A percentile compares a stretch with the other conserved stretches of the same genome.
Evolutionary conservation across 2,329 filamentous ascomycete species (phyloP).

Genomic region (Penicillium capsulatum): DNA sequence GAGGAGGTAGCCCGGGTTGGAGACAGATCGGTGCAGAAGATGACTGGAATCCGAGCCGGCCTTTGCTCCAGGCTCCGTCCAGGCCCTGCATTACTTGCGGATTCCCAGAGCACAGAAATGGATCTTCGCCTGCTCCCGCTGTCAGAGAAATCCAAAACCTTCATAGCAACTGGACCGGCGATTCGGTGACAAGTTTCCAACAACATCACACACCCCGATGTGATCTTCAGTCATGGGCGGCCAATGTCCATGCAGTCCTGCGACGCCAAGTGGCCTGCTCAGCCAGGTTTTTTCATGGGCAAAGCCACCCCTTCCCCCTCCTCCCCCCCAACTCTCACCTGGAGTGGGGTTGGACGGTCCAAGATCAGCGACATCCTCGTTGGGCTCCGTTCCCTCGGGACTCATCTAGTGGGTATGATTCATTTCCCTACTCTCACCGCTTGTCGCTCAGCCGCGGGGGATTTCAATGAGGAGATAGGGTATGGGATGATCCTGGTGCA

Average conservation of each 20-base stretch:
- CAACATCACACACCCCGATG: constrained; percentile 2
- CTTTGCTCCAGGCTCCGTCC: constrained; percentile 13
- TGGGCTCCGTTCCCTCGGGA: constrained; percentile 22
- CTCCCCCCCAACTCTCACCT: no score
- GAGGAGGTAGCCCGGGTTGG: not conserved
- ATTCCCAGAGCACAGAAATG: constrained; percentile 12
- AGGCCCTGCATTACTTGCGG: constrained; percentile 15
- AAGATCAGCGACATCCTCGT: constrained; percentile 22
- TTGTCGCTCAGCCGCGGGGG: constrained; percentile 13
- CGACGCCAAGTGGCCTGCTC: constrained; percentile 17
- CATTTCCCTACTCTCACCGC: constrained; percentile 20
- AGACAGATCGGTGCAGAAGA: not conserved
- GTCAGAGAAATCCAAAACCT: constrained; percentile 15
- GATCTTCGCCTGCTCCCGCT: constrained; percentile 21
- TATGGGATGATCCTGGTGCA: constrained; percentile 3
- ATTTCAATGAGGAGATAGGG: not conserved
- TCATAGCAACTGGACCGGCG: constrained; percentile 6
- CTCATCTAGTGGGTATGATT: constrained; percentile 12
- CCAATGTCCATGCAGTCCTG: constrained; percentile 15
- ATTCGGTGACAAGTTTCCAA: constrained; percentile 11
- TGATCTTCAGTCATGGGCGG: constrained; percentile 4
- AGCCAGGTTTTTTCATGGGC: constrained; percentile 12
- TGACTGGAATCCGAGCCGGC: constrained; percentile 7
- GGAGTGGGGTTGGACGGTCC: constrained; percentile 14
- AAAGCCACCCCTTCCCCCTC: constrained; percentile 7